Evolutionary conservation across 1,284 basidiomycete genomes (phyloP).

Genomic region (Malassezia obtusa): DNA sequence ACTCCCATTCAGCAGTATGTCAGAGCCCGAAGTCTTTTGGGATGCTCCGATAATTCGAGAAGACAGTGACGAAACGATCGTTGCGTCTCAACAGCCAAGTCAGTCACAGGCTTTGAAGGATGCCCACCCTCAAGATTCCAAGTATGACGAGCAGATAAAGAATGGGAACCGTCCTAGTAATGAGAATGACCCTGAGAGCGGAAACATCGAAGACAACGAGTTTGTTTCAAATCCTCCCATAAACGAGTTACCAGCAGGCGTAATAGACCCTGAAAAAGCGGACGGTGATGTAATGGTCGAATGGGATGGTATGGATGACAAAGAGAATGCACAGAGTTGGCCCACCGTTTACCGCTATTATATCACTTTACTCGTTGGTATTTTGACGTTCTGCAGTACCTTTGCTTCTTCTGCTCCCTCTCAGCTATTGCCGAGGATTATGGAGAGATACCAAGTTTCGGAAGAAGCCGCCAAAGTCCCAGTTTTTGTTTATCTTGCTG

Average conservation of each 20-base stretch:
- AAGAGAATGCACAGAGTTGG: conserved; percentile 63
- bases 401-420: conserved; percentile 61
- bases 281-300: conserved; percentile 22
- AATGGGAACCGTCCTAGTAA: background rate
- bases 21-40: too few relatives aligned
- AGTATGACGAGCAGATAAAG: too few relatives aligned
- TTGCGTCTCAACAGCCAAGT: too few relatives aligned
- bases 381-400: conserved; percentile 61
- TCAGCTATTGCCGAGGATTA: conserved; percentile 59
- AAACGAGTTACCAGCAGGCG: conserved; percentile 14
- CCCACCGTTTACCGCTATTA: conserved; percentile 56
- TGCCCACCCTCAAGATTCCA: too few relatives aligned
- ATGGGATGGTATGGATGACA: conserved; percentile 39
- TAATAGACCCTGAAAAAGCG: background rate
- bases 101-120: too few relatives aligned
- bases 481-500: conserved; percentile 62
- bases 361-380: conserved; percentile 56
- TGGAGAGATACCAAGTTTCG: conserved; percentile 55
- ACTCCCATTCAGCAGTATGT: too few relatives aligned
- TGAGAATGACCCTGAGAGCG: background rate
- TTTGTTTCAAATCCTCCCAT: background rate
- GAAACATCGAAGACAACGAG: background rate
- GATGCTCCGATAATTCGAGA: too few relatives aligned
- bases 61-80: too few relatives aligned
- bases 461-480: conserved; percentile 59